Evolutionary conservation across 352 stramenopile genomes (phyloP).

Genomic region (Phytopythium aichiense): DNA sequence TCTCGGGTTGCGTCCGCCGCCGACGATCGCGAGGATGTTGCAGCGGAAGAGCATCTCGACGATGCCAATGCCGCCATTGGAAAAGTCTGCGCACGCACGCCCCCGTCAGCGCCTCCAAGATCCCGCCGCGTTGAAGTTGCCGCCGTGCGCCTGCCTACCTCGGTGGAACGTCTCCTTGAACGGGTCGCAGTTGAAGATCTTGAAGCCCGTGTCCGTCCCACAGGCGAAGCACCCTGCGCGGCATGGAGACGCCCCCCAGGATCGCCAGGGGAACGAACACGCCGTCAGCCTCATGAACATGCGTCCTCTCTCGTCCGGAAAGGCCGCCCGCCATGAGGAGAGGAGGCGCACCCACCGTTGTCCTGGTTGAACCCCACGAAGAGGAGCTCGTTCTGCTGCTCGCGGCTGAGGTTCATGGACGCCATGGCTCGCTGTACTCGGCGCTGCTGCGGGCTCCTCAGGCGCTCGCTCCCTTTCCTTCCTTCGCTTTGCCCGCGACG

Average conservation of each 20-base stretch:
- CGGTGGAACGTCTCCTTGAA: conserved; percentile 97
- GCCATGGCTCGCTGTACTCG: conserved; percentile 24
- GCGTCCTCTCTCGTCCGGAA: neutral
- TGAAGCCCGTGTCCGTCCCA: conserved; percentile 96
- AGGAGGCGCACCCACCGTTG: conserved; percentile 45
- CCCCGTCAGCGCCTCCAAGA: neutral
- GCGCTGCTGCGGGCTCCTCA: too few species aligned
- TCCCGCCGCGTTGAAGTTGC: neutral
- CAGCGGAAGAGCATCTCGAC: conserved; percentile 99
- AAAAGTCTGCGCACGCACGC: conserved; percentile 71
- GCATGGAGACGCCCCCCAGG: neutral
- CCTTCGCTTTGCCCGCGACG: neutral
- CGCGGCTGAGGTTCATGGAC: conserved; percentile 83
- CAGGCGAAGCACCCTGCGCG: conserved; percentile 89
- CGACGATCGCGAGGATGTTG: conserved; percentile 97
- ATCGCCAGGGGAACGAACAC: neutral
- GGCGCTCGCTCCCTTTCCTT: neutral
- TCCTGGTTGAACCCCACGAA: conserved; percentile 96
- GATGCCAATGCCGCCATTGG: conserved; percentile 94
- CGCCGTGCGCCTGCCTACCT: conserved; percentile 23
- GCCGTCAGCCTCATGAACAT: neutral
- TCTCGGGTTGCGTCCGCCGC: conserved; percentile 87
- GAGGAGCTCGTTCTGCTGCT: conserved; percentile 91
- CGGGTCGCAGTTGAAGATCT: conserved; percentile 98
- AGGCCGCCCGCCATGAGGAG: neutral